Percentiles rank a stretch among this genome's conserved stretches.
phyloP scores from a whole-genome alignment of 306 rosid species.

The Delonix regia region DNA sequence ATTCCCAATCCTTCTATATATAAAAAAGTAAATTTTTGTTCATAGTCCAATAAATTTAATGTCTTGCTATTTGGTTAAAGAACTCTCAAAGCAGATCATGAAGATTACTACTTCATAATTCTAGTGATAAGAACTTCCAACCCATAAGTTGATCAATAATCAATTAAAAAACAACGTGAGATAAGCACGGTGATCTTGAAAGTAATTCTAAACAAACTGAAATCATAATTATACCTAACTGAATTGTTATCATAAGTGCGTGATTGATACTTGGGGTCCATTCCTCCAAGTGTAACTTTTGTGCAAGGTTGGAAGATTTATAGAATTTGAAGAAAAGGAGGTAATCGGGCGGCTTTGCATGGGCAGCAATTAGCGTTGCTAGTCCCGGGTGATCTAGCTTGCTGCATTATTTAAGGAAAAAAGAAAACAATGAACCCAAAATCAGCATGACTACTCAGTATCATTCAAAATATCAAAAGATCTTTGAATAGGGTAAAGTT shows the following conservation, averaged over 20 bases:
- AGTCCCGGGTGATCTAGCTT: slow-evolving; percentile 78
- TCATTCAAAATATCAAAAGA: slow-evolving; percentile 8
- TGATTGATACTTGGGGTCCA: slow-evolving; percentile 47
- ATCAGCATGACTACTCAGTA: slow-evolving; percentile 8
- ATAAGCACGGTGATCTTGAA: background rate
- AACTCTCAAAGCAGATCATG: background rate
- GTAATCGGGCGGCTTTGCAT: slow-evolving; percentile 89
- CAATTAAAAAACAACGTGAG: background rate
- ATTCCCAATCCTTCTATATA: slow-evolving; percentile 6
- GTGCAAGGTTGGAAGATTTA: slow-evolving; percentile 65
- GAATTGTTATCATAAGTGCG: slow-evolving; percentile 41
- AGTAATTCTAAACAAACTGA: slow-evolving; percentile 35
- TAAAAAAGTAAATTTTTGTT: slow-evolving; percentile 1
- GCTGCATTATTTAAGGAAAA: slow-evolving; percentile 47
- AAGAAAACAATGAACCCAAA: background rate
- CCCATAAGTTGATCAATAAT: background rate
- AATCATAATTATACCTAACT: slow-evolving; percentile 44
- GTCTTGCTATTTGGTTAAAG: slow-evolving; percentile 8
- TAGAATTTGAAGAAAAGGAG: slow-evolving; percentile 84
- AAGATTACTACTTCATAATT: background rate
- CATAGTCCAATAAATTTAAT: slow-evolving; percentile 7
- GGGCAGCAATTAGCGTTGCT: slow-evolving; percentile 76
- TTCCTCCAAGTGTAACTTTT: slow-evolving; percentile 67
- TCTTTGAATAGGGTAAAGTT: background rate
- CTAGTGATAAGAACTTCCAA: background rate